Conservation (phyloP, 805 yeast species). For the Zygotorulaspora chibaensis region DNA sequence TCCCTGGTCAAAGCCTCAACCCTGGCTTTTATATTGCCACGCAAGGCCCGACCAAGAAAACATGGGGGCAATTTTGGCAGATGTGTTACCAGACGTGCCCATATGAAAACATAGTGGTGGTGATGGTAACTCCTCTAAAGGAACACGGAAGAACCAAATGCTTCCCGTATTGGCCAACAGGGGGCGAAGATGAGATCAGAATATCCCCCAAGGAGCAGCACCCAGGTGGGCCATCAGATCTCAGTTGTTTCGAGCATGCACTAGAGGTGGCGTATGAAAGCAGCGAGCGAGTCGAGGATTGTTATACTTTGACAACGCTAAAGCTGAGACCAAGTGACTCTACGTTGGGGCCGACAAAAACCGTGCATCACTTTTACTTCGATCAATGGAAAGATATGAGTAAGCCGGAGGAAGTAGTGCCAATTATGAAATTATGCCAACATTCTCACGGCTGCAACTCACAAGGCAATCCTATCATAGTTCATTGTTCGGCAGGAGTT, state of each 20-base stretch:
- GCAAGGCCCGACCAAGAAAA: slow-evolving; percentile 73
- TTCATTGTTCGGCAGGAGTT: slow-evolving; percentile 96
- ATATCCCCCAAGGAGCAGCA: slow-evolving; percentile 18
- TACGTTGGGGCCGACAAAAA: slow-evolving; percentile 41
- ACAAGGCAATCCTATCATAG: slow-evolving; percentile 50
- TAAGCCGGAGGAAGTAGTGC: slow-evolving; percentile 44
- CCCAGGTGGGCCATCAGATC: slow-evolving; percentile 22
- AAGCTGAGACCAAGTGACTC: slow-evolving; percentile 18
- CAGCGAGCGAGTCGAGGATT: slow-evolving; percentile 20
- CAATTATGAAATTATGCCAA: slow-evolving; percentile 32
- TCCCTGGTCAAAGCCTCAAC: slow-evolving; percentile 19
- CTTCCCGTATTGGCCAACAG: slow-evolving; percentile 66
- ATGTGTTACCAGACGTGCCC: slow-evolving; percentile 62
- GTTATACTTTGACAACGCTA: slow-evolving; percentile 26
- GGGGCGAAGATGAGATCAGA: slow-evolving; percentile 9
- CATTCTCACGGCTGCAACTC: slow-evolving; percentile 31
- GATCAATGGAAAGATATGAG: slow-evolving; percentile 83
- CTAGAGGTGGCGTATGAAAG: slow-evolving; percentile 20
- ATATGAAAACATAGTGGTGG: slow-evolving; percentile 52
- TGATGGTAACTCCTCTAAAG: slow-evolving; percentile 70
- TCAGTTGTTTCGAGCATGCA: slow-evolving; percentile 21
- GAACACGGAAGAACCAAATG: slow-evolving; percentile 77
- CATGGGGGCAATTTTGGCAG: slow-evolving; percentile 86
- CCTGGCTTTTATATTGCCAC: slow-evolving; percentile 54
- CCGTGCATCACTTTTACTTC: slow-evolving; percentile 62